These are phyloP conservation scores for Pisolithus albus DNA, from an alignment of 768 basidiomycete genomes.

Conservation along the genomic window DNA sequence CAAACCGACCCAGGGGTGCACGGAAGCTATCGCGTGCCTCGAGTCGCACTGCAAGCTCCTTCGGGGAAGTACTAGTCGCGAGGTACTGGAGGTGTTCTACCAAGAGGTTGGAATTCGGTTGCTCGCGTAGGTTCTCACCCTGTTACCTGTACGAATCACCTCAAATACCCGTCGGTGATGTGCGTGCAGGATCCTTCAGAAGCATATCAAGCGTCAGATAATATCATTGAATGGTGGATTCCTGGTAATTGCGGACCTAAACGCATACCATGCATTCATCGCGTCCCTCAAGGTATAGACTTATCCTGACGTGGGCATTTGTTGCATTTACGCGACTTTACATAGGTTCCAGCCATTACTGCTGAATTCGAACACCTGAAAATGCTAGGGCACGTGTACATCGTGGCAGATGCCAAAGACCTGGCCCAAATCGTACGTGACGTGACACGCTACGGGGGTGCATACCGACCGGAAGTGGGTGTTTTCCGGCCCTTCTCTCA, in stretches of 20 bases:
- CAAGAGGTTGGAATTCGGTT: conserved; percentile 93
- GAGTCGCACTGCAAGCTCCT: conserved; percentile 87
- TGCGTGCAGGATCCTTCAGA: conserved; percentile 73
- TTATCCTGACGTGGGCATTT: neutral
- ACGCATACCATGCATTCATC: conserved; percentile 88
- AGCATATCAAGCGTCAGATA: conserved; percentile 95
- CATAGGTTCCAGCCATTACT: conserved; percentile 70
- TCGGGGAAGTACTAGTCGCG: conserved; percentile 90
- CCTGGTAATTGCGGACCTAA: conserved; percentile 93
- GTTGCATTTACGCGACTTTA: neutral
- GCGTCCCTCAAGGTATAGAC: conserved; percentile 65
- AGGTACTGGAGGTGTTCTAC: conserved; percentile 96
- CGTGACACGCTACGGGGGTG: conserved; percentile 91
- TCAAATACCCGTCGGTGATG: neutral
- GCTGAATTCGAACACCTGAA: conserved; percentile 91
- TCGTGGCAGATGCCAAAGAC: conserved; percentile 94
- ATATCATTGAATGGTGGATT: conserved; percentile 92
- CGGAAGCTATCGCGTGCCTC: conserved; percentile 83
- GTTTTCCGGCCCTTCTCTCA: neutral
- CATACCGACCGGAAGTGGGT: conserved; percentile 84
- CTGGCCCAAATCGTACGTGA: conserved; percentile 94
- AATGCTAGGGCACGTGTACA: conserved; percentile 95
- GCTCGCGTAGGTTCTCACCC: conserved; percentile 55
- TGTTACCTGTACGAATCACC: conserved; percentile 10
- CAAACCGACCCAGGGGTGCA: conserved; percentile 79